A percentile compares a stretch with the other conserved stretches of the same genome.
Evolutionary conservation across 768 basidiomycete species (phyloP).

Genomic region (Thelephora ganbajun): DNA sequence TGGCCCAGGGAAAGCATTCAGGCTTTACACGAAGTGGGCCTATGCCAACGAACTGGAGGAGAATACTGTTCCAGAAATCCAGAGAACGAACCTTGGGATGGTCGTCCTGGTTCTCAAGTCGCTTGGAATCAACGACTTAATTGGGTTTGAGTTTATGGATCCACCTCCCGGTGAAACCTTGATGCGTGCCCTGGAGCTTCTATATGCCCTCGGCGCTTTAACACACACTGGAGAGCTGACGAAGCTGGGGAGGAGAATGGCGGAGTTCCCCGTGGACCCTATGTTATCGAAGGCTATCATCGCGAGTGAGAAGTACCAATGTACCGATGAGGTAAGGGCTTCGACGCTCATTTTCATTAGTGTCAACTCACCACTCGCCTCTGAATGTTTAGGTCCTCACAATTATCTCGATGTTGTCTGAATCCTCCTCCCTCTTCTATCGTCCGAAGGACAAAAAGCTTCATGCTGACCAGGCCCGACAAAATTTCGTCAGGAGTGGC

Average conservation of each 20-base stretch:
- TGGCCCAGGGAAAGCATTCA: conserved; percentile 94
- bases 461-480: conserved; percentile 93
- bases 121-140: conserved; percentile 94
- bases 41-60: conserved; percentile 91
- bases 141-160: conserved; percentile 97
- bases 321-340: conserved; percentile 80
- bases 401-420: conserved; percentile 94
- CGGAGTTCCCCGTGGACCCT: conserved; percentile 97
- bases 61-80: conserved; percentile 97
- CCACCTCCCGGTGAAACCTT: conserved; percentile 96
- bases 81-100: conserved; percentile 94
- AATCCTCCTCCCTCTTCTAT: conserved; percentile 90
- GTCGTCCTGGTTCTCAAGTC: conserved; percentile 93
- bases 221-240: conserved; percentile 96
- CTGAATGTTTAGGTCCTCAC: conserved; percentile 60
- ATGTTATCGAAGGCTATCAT: conserved; percentile 96
- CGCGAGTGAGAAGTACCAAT: conserved; percentile 83
- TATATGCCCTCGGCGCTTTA: conserved; percentile 92
- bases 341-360: not conserved
- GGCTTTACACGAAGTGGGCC: conserved; percentile 98
- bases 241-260: conserved; percentile 94
- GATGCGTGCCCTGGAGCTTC: conserved; percentile 82
- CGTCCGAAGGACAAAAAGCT: conserved; percentile 97
- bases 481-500: conserved; percentile 90
- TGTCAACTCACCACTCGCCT: not conserved